phyloP scores from a whole-genome alignment of 2,329 filamentous ascomycete species.

The Fusarium nurragi region DNA sequence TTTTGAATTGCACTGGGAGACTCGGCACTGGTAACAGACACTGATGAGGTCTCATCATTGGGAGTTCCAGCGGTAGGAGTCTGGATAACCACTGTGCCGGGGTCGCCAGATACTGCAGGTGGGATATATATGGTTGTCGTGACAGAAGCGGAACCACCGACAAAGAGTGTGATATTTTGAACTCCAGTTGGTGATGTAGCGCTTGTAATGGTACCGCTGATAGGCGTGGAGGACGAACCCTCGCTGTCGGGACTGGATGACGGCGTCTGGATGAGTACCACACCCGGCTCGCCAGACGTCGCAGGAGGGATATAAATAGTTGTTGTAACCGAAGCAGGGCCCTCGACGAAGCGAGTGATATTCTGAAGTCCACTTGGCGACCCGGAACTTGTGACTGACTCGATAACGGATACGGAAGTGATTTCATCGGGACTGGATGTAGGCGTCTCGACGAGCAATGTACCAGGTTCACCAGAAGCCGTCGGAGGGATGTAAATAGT shows the following conservation, averaged over 20 bases:
- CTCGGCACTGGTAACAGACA: not conserved
- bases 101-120: constrained; percentile 3
- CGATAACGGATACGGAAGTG: not conserved
- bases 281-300: not conserved
- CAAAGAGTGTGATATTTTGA: not conserved
- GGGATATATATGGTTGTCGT: constrained; percentile 3
- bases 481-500: not conserved
- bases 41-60: too few species aligned
- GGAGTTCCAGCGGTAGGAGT: not conserved
- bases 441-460: constrained; percentile 6
- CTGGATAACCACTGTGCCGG: constrained; percentile 6
- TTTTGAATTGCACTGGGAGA: not conserved
- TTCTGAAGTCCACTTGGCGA: not conserved
- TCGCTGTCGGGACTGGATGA: not conserved
- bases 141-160: constrained; percentile 6
- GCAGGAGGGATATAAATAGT: constrained; percentile 13
- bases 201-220: not conserved
- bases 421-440: not conserved
- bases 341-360: not conserved
- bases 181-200: not conserved
- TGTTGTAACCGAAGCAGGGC: not conserved
- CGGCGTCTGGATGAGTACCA: constrained; percentile 8
- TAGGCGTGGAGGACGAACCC: not conserved
- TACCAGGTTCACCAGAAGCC: not conserved
- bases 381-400: not conserved